Conservation (phyloP, 225 moss, liverwort and hornwort genomes). For the Straminergon stramineum region DNA sequence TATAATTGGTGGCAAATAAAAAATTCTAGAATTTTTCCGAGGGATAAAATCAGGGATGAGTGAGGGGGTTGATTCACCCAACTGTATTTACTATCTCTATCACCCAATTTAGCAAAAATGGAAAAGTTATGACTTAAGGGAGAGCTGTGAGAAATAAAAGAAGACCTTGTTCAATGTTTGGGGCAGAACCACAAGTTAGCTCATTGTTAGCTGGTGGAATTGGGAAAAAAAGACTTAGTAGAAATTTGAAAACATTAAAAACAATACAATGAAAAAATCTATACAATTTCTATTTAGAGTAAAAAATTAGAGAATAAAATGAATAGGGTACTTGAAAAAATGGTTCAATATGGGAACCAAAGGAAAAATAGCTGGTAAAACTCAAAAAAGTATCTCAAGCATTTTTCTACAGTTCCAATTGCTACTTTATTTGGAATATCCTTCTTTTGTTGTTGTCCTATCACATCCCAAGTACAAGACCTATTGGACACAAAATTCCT, state of each 20-base stretch:
- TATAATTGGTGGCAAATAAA: no score
- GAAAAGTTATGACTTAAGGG: no score
- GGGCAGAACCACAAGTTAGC: accelerated
- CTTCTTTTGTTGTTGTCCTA: not conserved
- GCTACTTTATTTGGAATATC: not conserved
- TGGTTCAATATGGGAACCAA: not conserved
- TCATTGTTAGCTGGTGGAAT: not conserved
- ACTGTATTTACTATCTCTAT: no score
- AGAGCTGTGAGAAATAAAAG: not conserved
- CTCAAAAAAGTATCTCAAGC: not conserved
- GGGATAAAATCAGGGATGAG: no score
- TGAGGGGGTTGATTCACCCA: no score
- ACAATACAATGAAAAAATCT: accelerated
- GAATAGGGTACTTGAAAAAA: not conserved
- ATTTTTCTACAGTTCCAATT: not conserved
- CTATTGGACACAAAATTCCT: not conserved
- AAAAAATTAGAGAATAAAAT: not conserved
- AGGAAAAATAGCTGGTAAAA: not conserved
- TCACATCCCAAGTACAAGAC: accelerated
- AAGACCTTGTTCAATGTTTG: not conserved
- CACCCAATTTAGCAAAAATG: no score
- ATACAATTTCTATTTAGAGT: not conserved
- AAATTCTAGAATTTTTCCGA: no score
- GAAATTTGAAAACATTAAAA: not conserved
- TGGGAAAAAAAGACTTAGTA: not conserved